Evolutionary conservation across 2,329 filamentous ascomycete species (phyloP), one percentile per base, ranked within the genome.

Genomic region (Penicillium palitans): DNA sequence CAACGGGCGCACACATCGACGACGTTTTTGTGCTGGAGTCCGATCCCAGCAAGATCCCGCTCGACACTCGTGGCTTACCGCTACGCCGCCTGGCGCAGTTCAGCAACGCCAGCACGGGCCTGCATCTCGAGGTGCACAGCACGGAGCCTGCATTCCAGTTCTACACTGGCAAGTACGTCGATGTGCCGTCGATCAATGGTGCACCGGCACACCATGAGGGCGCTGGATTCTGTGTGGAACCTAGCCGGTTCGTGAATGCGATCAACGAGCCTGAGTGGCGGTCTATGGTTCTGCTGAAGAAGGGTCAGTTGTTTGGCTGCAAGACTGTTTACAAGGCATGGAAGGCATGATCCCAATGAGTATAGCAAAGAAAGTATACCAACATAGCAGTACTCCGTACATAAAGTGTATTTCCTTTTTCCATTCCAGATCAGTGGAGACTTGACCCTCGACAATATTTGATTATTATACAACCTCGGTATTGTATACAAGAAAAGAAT

Each of bases 91-190:
- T 93, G 46, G 85, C 90, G 46, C 80, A 84, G 25, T 90, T 95
- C 58, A 84, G 84, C 74, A 91, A 97, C 74, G 85, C 91, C 6
- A 81, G 80, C 50, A 89, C 87, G 29, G 85, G 86, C 62, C 82
- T 97, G 65, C 89, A 96, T 72, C 85, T 98, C 50, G 90, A 97
- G 75, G 89, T 96, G 6, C 81, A 87, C 69, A 95, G 90, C 79
- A 98, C 93, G 0, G 93, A 98, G 80, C 95, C 95, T 0, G 90
- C 91, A 0, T 98, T 97, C 81, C 93, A 98, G 76, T 96, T 97
- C 79, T 98, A 98, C 78, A 96, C 92, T 0, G 95, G 93, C 64
- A 88, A 90, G 71, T 88, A 87, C 70, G 92, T 96, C 64, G 80
- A 95, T 67, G 88, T 96, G 13, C 88, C 90, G 0, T 88, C 76